Percentiles rank a stretch among this genome's conserved stretches.
Conservation (phyloP, 208 protist species). For the Borovskyia barvae region DNA sequence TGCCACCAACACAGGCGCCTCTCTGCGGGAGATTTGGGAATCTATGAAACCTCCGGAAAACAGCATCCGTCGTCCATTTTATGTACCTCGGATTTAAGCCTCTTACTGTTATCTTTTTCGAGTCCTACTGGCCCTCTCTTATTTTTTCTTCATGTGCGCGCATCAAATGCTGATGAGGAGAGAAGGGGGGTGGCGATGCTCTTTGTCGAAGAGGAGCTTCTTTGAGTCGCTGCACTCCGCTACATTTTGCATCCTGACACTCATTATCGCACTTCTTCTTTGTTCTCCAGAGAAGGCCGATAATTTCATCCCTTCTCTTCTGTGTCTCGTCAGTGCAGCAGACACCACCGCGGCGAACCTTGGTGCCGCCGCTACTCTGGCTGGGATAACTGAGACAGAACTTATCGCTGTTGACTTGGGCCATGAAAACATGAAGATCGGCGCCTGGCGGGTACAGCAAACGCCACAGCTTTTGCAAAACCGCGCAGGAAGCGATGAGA, state of each 20-base stretch:
- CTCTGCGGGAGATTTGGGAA: too few species aligned
- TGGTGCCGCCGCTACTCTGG: too few species aligned
- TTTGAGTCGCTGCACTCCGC: neutral
- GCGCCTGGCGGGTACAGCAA: constrained; percentile 14
- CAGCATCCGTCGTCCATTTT: neutral
- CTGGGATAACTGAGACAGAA: constrained; percentile 30
- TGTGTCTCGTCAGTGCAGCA: neutral
- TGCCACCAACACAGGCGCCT: too few species aligned
- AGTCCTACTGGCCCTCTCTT: too few species aligned
- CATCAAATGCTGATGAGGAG: too few species aligned
- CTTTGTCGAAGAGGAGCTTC: too few species aligned
- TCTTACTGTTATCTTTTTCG: constrained; percentile 7
- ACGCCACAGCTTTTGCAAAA: constrained; percentile 13
- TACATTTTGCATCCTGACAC: neutral
- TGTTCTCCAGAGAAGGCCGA: neutral
- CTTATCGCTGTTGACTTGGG: constrained; percentile 70
- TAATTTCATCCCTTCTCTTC: too few species aligned
- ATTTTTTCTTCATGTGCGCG: constrained; percentile 12
- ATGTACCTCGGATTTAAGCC: neutral
- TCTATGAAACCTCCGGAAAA: too few species aligned
- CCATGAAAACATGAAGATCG: constrained; percentile 25
- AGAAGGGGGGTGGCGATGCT: neutral
- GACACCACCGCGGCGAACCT: too few species aligned
- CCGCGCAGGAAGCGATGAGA: neutral
- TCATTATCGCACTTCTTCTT: neutral